These are phyloP conservation scores for Penicillium sp. DNA, from an alignment of 2,329 filamentous ascomycete species.

Conservation along the genomic window DNA sequence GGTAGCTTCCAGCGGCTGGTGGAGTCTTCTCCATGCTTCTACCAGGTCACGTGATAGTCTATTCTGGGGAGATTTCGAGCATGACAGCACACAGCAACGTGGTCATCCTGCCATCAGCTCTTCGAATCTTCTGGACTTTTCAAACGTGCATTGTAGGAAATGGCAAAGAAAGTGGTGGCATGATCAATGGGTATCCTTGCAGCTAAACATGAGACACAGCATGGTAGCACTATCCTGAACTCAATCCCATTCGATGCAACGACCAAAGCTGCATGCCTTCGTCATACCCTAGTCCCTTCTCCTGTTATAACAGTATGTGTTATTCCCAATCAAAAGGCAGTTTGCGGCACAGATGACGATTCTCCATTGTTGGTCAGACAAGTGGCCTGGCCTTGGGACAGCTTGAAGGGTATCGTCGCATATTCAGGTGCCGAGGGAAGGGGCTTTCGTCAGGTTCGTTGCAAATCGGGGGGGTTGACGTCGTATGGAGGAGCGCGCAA, in stretches of 20 bases:
- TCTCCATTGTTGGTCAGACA: background rate
- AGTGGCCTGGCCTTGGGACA: background rate
- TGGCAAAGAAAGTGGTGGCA: background rate
- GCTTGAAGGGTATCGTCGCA: background rate
- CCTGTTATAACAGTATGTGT: background rate
- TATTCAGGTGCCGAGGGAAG: too few relatives aligned
- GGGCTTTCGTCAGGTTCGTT: background rate
- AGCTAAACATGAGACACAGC: background rate
- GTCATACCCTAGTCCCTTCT: too few relatives aligned
- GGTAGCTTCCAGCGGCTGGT: constrained; percentile 6
- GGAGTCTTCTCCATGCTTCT: constrained; percentile 27
- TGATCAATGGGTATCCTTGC: background rate
- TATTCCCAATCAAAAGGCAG: background rate
- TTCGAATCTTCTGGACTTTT: background rate
- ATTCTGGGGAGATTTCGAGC: too few relatives aligned
- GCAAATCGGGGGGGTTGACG: background rate
- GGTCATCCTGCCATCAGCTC: background rate
- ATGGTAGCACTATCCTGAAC: background rate
- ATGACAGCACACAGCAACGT: background rate
- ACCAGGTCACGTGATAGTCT: constrained; percentile 25
- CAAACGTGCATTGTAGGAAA: background rate
- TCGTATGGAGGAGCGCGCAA: background rate
- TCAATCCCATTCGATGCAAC: background rate
- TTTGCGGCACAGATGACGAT: background rate
- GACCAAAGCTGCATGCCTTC: too few relatives aligned